Percentiles rank a stretch among this genome's conserved stretches.
Conservation (phyloP, 495 filamentous ascomycete genomes). For the Jackrogersella minutella region DNA sequence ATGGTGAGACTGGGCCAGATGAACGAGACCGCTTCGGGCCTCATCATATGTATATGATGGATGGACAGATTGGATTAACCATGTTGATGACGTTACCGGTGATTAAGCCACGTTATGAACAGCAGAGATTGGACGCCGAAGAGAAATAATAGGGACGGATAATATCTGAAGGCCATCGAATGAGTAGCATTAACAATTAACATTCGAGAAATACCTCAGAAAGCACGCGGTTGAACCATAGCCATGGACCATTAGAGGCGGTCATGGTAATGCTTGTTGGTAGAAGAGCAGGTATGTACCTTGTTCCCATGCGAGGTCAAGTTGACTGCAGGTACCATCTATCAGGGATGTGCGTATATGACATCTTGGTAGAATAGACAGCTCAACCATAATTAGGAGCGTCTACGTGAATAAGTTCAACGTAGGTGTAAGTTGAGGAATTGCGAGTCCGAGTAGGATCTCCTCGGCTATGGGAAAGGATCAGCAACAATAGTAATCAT, state of each 20-base stretch:
- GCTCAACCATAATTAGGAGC: not conserved
- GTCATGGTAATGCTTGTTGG: constrained; percentile 22
- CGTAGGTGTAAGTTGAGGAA: constrained; percentile 7
- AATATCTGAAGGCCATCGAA: constrained; percentile 7
- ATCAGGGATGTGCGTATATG: not conserved
- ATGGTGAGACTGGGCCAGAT: constrained; percentile 22
- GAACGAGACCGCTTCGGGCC: constrained; percentile 28
- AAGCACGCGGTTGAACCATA: constrained; percentile 5
- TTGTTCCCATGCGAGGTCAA: constrained; percentile 20
- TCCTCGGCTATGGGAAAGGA: constrained; percentile 24
- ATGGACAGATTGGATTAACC: constrained; percentile 10
- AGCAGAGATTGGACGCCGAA: constrained; percentile 19
- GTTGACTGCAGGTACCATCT: constrained; percentile 12
- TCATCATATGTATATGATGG: constrained; percentile 12
- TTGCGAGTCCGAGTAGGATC: constrained; percentile 26
- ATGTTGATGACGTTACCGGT: constrained; percentile 29
- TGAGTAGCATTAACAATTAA: constrained; percentile 12
- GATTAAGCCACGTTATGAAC: constrained; percentile 23
- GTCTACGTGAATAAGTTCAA: constrained; percentile 3
- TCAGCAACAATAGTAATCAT: constrained; percentile 12
- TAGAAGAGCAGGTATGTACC: constrained; percentile 3
- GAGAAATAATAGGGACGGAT: constrained; percentile 22
- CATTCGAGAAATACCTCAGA: constrained; percentile 8
- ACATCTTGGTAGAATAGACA: constrained; percentile 4
- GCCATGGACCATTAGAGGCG: constrained; percentile 11